Base-by-base conservation (phyloP, 495 filamentous ascomycete genomes). In the Thermothielavioides terrestris region DNA sequence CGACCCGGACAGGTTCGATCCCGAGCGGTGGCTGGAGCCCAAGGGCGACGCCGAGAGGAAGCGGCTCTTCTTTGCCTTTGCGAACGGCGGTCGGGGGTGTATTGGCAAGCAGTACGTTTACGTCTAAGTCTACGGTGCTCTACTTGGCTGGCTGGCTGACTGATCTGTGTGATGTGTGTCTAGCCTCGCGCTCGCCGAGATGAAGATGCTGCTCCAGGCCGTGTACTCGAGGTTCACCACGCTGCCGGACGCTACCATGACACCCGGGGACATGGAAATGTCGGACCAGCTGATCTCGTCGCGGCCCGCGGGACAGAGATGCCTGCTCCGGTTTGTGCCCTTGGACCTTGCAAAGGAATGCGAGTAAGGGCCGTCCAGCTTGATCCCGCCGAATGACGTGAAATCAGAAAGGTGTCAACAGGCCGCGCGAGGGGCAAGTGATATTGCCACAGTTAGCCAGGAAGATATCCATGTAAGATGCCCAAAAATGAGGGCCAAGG, bases 161-260 rank as follows among this genome's bases (percentile, higher is more conserved):
- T n/a, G n/a, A n/a, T n/a, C n/a, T n/a, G n/a, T n/a, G n/a, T n/a
- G n/a, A n/a, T n/a, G n/a, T 34, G 7, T 12, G 38, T 15, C 7
- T 50, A 83, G 80, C 58, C 68, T 85, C 31, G 81, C 79, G 0
- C 70, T 80, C n/a, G 73, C 76, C 26, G 81, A 85, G 58, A 84
- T 85, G 79, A 84, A 80, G 63, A 68, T 70, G 9, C 59, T 84
- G 28, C 67, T 85, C 15, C 63, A 63, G 18, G 77, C 75, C 34
- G 69, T 83, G 3, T 85, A 85, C 58, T 75, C 75, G 6, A 65
- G 61, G 4, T 84, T 75, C 42, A 68, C 61, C 12, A 82, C 81
- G 2, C 56, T 65, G 0, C 71, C 79, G 6, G 74, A 79, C 7
- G 49, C 54, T 4, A 66, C 73, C 30, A 82, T 81, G 79, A 61